Base-by-base conservation (phyloP, 1,284 basidiomycete species). In the Tilletia indica region DNA sequence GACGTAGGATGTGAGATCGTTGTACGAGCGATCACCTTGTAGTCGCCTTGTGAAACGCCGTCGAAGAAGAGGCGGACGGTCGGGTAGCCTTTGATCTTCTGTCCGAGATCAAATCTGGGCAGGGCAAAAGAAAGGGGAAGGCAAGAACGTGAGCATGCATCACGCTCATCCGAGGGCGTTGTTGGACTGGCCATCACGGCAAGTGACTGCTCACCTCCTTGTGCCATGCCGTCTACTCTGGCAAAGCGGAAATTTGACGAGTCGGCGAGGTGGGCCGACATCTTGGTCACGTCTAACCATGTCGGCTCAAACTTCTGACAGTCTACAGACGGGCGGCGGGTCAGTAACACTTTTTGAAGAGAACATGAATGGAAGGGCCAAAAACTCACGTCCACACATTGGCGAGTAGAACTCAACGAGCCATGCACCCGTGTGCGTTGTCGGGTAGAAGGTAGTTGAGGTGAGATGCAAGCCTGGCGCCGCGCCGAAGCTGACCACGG, bases 341-440 rank as follows among this genome's bases (percentile, higher is more conserved):
- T 45, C 42, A 45, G 14, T 45, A 9, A 19, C 8, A 34, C 19
- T 58, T 34, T 21, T 58, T 25, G 2, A 8, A 19, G 1, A 34
- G 54, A 2, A 14, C 3, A 34, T n/a, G 56, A 12, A 8, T 3
- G 34, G 12, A 6, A 21, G 56, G 34, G 5, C 25, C 8, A 67
- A 12, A 21, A 45, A 68, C 66, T 48, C 31, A 68, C 66, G 66
- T 47, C 12, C 42, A 25, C 66, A 68, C 12, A 8, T 5, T 38
- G 66, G 66, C 47, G 38, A 47, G 66, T 68, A 68, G 66, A 68
- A 68, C 45, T 68, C 66, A 6, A 68, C 42, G 0, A 68, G 48
- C 66, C 66, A 68, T 9, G 48, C 48, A 9, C 66, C 66, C 14
- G 47, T 16, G 12, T 64, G 34, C 4, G 36, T 39, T 6, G 61